Evolutionary conservation across 2,329 filamentous ascomycete species (phyloP).

Genomic region (Pseudogymnoascus sp.): DNA sequence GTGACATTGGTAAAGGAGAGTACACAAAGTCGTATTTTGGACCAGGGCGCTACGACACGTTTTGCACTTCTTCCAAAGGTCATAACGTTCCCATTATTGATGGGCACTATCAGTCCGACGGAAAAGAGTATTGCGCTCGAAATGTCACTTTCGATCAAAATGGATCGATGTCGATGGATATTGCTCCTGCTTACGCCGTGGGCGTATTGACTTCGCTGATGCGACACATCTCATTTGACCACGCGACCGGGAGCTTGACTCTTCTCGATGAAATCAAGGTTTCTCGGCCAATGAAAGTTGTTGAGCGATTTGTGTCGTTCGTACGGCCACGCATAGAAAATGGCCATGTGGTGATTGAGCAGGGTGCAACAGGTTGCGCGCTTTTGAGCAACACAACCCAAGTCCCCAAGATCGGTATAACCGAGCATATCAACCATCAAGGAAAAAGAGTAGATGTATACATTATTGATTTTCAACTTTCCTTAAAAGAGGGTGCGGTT

Average conservation of each 20-base stretch:
- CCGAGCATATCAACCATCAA: background rate
- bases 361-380: background rate
- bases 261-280: background rate
- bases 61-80: background rate
- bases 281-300: background rate
- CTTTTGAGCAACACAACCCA: background rate
- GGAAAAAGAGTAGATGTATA: background rate
- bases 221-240: background rate
- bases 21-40: slow-evolving; percentile 1
- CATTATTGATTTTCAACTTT: background rate
- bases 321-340: slow-evolving; percentile 1
- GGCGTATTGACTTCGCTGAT: background rate
- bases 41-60: background rate
- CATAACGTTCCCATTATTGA: background rate
- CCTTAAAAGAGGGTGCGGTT: background rate
- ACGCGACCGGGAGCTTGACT: background rate
- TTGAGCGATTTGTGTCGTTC: background rate
- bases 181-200: background rate
- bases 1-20: background rate
- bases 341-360: background rate
- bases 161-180: background rate
- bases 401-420: background rate
- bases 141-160: background rate
- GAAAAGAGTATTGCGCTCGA: background rate
- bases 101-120: background rate